Evolutionary conservation across 805 yeast species (phyloP).

Genomic region (Myxozyma nipponensis): DNA sequence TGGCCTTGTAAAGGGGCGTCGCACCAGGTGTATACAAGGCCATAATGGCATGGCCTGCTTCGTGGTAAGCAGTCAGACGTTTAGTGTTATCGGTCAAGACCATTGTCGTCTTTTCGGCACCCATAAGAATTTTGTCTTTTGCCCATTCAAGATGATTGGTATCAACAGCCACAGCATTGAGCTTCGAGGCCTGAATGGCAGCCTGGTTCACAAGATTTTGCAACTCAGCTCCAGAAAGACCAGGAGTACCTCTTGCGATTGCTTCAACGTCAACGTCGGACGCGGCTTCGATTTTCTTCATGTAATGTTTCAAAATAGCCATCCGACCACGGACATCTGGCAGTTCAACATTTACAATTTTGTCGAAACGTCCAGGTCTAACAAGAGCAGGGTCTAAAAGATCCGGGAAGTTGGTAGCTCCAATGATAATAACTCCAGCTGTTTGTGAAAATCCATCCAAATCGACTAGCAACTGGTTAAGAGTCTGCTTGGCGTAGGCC

Average conservation of each 20-base stretch:
- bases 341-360: constrained; percentile 87
- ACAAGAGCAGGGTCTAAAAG: constrained; percentile 94
- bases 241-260: constrained; percentile 96
- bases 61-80: constrained; percentile 94
- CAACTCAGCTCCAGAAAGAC: constrained; percentile 96
- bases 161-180: constrained; percentile 83
- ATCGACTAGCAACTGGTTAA: constrained; percentile 92
- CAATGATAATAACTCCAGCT: constrained; percentile 90
- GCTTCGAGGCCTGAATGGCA: constrained; percentile 93
- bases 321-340: constrained; percentile 98
- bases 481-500: constrained; percentile 95
- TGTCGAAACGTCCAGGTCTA: constrained; percentile 97
- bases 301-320: constrained; percentile 85
- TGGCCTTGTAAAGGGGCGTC: constrained; percentile 92
- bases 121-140: constrained; percentile 94
- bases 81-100: constrained; percentile 94
- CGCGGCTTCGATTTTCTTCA: constrained; percentile 83
- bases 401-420: constrained; percentile 98
- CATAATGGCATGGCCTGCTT: constrained; percentile 99
- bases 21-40: constrained; percentile 94
- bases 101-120: constrained; percentile 97
- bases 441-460: constrained; percentile 90
- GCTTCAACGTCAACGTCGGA: constrained; percentile 82
- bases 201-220: constrained; percentile 97
- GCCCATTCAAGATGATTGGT: constrained; percentile 98